Evolutionary conservation across 2,329 filamentous ascomycete species (phyloP), one percentile per base, ranked within the genome.

Genomic region (Colletotrichum gigasporum): DNA sequence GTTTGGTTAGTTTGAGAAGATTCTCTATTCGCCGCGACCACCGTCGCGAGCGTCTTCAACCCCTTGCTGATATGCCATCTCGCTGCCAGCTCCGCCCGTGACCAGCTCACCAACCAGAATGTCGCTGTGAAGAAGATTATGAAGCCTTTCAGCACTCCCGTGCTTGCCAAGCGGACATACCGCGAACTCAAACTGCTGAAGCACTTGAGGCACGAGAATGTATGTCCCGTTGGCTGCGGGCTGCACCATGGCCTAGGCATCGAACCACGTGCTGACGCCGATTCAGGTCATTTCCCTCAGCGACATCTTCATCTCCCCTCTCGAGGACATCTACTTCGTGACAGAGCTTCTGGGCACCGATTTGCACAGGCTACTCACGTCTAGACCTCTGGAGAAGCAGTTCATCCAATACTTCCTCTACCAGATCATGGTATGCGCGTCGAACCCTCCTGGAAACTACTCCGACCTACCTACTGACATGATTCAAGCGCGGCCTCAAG

Each of bases 101-200:
- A 99, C 79, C 94, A 98, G 83, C 93, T 99, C 80, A 98, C 96
- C 65, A 92, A 88, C 78, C 94, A 97, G 80, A 94, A 94, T 80
- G 96, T 99, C 67, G 96, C 96, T 64, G 94, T 99, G 77, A 99
- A 99, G 88, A 99, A 99, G 88, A 99, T 99, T 76, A 98, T 99
- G 95, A 99, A 98, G 85, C 96, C 96, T 9, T 99, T 99, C 82
- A 97, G 94, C 85, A 99, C 96, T n/a, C 94, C 96, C 1, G 96
- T 99, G 63, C 86, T 99, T 48, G 96, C 96, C 63, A 99, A 99
- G 85, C 89, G 96, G 76, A 99, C 96, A 70, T 99, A 99, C 79
- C 90, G 96, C 75, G 96, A 99, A 80, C 83, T 99, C 76, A 99
- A 98, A 85, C 87, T 99, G 68, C 85, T 99, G 74, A 99, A 98